These are phyloP conservation scores for Leccinum longicurvipes DNA, from an alignment of 768 basidiomycete genomes.

Conservation along the genomic window DNA sequence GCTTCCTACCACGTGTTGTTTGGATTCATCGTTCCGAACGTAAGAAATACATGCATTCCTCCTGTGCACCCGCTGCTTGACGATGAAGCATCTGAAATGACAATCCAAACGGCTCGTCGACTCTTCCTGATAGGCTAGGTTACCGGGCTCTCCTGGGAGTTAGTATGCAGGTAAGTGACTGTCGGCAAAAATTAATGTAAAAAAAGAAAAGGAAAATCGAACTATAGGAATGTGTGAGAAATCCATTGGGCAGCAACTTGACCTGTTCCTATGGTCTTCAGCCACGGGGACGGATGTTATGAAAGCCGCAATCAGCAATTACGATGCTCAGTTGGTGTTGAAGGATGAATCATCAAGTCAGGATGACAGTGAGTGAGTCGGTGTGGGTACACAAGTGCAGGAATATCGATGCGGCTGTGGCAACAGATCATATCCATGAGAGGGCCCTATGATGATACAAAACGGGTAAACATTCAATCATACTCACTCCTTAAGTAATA, in stretches of 20 bases:
- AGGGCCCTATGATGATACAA: neutral
- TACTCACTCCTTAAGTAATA: neutral
- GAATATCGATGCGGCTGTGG: neutral
- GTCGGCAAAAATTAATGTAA: neutral
- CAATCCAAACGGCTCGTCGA: neutral
- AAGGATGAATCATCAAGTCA: neutral
- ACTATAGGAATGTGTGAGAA: no score
- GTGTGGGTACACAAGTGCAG: neutral
- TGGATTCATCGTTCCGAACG: neutral
- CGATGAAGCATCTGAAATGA: neutral
- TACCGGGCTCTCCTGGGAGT: neutral
- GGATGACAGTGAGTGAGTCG: neutral
- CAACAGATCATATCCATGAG: neutral
- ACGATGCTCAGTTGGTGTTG: neutral
- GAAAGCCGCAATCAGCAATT: neutral
- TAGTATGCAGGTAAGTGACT: neutral
- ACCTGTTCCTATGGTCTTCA: neutral
- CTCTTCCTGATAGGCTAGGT: neutral
- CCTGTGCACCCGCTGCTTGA: neutral
- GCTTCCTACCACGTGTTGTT: neutral
- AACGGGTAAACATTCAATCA: neutral
- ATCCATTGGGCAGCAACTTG: neutral
- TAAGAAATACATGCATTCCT: no score
- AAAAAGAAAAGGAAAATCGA: no score
- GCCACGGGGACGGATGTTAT: neutral